Conservation (phyloP, 306 rosid species). For the Prunus mira region DNA sequence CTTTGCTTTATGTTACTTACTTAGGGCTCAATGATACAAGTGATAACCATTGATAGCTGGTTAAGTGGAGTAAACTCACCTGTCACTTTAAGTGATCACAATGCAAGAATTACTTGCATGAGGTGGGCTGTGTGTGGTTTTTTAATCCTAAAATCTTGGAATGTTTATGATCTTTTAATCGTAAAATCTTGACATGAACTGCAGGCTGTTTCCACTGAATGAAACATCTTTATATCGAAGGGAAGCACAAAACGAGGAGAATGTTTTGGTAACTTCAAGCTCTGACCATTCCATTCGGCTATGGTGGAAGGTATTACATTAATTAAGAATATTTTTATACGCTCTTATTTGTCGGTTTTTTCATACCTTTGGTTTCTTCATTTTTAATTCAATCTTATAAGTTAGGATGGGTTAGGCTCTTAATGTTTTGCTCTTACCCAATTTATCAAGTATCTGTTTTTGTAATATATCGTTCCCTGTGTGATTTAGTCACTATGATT, state of each 20-base stretch:
- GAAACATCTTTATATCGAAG: constrained; percentile 48
- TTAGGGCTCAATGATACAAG: constrained; percentile 54
- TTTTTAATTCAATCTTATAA: not conserved
- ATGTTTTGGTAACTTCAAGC: constrained; percentile 75
- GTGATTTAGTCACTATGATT: not conserved
- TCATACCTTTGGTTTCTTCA: not conserved
- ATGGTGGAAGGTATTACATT: constrained; percentile 73
- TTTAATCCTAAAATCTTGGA: not conserved
- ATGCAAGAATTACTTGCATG: constrained; percentile 75
- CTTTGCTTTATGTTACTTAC: constrained; percentile 3
- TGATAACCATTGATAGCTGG: constrained; percentile 28
- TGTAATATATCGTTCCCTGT: not conserved
- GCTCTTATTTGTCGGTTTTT: not conserved
- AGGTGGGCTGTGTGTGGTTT: constrained; percentile 40
- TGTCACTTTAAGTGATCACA: constrained; percentile 41
- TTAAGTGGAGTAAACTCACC: constrained; percentile 4
- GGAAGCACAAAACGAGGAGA: constrained; percentile 35
- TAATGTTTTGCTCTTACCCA: not conserved
- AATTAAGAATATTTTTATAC: not conserved
- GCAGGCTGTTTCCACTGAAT: constrained; percentile 66
- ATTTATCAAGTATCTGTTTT: not conserved
- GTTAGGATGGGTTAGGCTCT: not conserved
- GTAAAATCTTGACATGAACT: constrained; percentile 11
- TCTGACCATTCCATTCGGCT: constrained; percentile 76
- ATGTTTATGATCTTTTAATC: not conserved